Percentiles rank a stretch among this genome's conserved stretches.
Evolutionary conservation across 2,329 filamentous ascomycete species (phyloP).

Genomic region (Myriosclerotinia curreyana): DNA sequence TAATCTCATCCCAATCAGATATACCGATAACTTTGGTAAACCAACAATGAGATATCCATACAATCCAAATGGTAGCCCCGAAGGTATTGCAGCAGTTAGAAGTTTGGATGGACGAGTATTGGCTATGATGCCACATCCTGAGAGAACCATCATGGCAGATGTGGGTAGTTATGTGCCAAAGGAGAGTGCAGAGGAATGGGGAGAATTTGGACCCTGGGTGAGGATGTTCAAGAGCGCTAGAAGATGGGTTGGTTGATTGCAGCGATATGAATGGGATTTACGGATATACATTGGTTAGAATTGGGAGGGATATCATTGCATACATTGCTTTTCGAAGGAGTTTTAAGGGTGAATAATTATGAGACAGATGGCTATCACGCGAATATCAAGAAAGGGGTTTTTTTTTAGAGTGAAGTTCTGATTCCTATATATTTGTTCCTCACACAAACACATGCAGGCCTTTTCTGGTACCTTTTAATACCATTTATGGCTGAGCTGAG

Average conservation of each 20-base stretch:
- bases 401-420: too few relatives aligned
- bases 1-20: conserved; percentile 74
- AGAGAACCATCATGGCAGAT: conserved; percentile 64
- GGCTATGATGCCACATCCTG: conserved; percentile 73
- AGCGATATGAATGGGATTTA: conserved; percentile 9
- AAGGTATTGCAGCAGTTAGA: conserved; percentile 66
- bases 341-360: conserved; percentile 8
- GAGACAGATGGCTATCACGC: neutral
- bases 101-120: conserved; percentile 64
- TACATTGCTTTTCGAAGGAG: conserved; percentile 9
- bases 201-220: conserved; percentile 68
- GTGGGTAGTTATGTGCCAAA: conserved; percentile 64
- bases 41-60: conserved; percentile 81
- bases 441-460: too few relatives aligned
- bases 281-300: conserved; percentile 5
- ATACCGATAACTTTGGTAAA: conserved; percentile 75
- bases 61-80: conserved; percentile 74
- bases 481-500: too few relatives aligned
- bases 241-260: conserved; percentile 54
- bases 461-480: too few relatives aligned
- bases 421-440: neutral
- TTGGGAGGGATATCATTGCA: conserved; percentile 12
- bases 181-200: conserved; percentile 57
- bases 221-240: conserved; percentile 70
- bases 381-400: neutral